Conservation (phyloP, 2,329 filamentous ascomycete genomes). For the Microcyclospora tardicrescens region DNA sequence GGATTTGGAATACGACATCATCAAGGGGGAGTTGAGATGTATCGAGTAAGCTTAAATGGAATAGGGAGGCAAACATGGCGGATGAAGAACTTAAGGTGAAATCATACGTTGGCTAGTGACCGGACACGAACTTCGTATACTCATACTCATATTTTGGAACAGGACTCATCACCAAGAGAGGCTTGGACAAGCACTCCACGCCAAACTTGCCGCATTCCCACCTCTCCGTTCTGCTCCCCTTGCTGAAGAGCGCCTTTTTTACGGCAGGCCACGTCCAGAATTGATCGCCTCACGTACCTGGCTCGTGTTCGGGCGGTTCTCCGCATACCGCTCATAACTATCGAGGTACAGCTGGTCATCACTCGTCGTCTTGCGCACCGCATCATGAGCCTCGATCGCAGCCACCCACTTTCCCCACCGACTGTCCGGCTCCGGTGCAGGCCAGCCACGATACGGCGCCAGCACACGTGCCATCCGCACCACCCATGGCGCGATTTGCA, state of each 20-base stretch:
- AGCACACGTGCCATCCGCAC: slow-evolving; percentile 55
- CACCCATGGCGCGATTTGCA: slow-evolving; percentile 65
- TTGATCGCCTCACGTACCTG: slow-evolving; percentile 49
- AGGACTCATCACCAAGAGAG: too few relatives aligned
- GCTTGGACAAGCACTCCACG: too few relatives aligned
- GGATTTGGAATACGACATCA: too few relatives aligned
- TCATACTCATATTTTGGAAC: too few relatives aligned
- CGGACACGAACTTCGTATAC: too few relatives aligned
- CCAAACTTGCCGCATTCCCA: too few relatives aligned
- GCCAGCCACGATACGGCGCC: slow-evolving; percentile 53
- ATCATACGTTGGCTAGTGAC: neutral
- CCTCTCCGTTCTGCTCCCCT: too few relatives aligned
- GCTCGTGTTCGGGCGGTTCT: slow-evolving; percentile 48
- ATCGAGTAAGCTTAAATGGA: too few relatives aligned
- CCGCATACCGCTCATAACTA: slow-evolving; percentile 51
- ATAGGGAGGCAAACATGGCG: too few relatives aligned
- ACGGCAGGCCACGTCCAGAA: slow-evolving; percentile 41
- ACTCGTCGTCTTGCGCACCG: slow-evolving; percentile 55
- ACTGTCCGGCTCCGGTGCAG: slow-evolving; percentile 47
- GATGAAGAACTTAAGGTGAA: too few relatives aligned
- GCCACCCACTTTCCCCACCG: slow-evolving; percentile 58
- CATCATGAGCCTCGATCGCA: slow-evolving; percentile 51
- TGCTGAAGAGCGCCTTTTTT: neutral
- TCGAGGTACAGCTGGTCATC: slow-evolving; percentile 53
- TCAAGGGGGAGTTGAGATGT: too few relatives aligned